A percentile compares a stretch with the other conserved stretches of the same genome.
Conservation (phyloP, 2,329 filamentous ascomycete genomes). For the Fusarium xyrophilum region DNA sequence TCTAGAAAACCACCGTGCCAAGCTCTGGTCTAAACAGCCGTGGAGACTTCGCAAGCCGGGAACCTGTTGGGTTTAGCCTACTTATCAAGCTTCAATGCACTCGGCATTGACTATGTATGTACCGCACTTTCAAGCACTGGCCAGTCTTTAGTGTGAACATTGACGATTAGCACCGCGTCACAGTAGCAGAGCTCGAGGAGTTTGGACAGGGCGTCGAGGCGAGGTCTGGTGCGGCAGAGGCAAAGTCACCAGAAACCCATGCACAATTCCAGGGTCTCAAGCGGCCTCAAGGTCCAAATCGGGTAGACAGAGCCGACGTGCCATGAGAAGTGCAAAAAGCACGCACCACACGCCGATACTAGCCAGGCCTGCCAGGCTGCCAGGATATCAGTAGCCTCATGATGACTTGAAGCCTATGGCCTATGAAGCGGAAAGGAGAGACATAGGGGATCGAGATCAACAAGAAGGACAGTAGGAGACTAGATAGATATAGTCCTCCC, state of each 20-base stretch:
- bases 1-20: slow-evolving; percentile 34
- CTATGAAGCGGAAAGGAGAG: slow-evolving; percentile 3
- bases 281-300: slow-evolving; percentile 36
- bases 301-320: slow-evolving; percentile 27
- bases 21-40: slow-evolving; percentile 8
- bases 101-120: slow-evolving; percentile 9
- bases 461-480: not conserved
- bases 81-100: slow-evolving; percentile 11
- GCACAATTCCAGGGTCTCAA: slow-evolving; percentile 22
- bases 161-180: slow-evolving; percentile 28
- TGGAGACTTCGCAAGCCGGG: slow-evolving; percentile 23
- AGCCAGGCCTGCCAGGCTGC: slow-evolving; percentile 18
- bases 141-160: slow-evolving; percentile 22
- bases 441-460: not conserved
- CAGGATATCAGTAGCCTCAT: slow-evolving; percentile 30
- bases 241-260: slow-evolving; percentile 26
- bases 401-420: slow-evolving; percentile 8
- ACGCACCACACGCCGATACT: slow-evolving; percentile 33
- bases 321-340: slow-evolving; percentile 26
- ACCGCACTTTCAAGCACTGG: slow-evolving; percentile 16
- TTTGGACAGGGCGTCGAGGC: slow-evolving; percentile 28
- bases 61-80: slow-evolving; percentile 17
- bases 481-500: not conserved
- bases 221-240: slow-evolving; percentile 24
- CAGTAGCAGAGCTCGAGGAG: slow-evolving; percentile 9